Conservation (phyloP, 345 rosid genomes). For the Populus davidiana region DNA sequence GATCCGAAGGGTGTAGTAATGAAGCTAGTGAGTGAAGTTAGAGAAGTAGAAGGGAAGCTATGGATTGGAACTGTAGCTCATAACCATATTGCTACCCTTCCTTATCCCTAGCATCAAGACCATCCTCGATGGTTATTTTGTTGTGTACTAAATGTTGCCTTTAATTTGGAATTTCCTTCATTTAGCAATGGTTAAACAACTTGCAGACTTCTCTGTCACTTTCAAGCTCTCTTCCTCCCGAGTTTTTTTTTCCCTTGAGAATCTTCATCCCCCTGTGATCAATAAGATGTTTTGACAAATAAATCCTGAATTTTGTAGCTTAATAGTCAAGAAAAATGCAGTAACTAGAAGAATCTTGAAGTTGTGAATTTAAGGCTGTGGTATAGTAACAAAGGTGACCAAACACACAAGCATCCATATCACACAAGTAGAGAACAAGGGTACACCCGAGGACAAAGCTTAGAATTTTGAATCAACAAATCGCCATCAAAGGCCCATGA, state of each 20-base stretch:
- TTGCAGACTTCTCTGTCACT: neutral
- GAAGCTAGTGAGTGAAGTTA: conserved; percentile 93
- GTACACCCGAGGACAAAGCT: neutral
- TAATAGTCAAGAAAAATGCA: too few species aligned
- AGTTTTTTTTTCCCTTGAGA: neutral
- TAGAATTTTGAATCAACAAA: neutral
- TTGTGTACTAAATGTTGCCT: neutral
- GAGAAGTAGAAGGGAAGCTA: conserved; percentile 73
- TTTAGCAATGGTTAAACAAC: neutral
- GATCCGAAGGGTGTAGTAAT: conserved; percentile 79
- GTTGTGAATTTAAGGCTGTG: neutral
- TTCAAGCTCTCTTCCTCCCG: neutral
- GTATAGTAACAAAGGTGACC: neutral
- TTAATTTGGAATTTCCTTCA: neutral
- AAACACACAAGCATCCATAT: neutral
- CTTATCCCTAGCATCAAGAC: conserved; percentile 42
- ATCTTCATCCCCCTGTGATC: neutral
- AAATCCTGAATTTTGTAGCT: too few species aligned
- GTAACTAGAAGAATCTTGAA: neutral
- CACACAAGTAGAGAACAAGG: neutral
- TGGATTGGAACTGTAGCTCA: conserved; percentile 99
- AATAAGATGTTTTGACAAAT: neutral
- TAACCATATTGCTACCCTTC: conserved; percentile 80
- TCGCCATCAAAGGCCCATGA: neutral
- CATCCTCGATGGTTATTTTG: neutral